These are phyloP conservation scores for Colletotrichum sp. DNA, from an alignment of 2,329 filamentous ascomycete genomes.

Conservation along the genomic window DNA sequence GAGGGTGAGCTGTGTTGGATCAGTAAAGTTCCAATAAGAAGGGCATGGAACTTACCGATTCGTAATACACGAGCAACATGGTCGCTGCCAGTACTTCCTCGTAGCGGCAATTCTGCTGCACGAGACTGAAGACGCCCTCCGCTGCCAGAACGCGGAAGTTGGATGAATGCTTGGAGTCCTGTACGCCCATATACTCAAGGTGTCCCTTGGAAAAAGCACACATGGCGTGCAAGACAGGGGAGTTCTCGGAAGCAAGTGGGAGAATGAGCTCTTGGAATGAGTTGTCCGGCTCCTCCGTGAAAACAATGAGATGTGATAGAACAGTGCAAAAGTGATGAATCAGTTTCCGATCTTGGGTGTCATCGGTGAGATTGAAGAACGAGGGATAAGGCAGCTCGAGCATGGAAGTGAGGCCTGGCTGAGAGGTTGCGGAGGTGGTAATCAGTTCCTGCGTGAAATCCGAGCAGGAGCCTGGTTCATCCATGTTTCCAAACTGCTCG, in stretches of 20 bases:
- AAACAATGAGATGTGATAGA: slow-evolving; percentile 66
- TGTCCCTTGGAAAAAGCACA: slow-evolving; percentile 85
- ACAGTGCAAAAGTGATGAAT: slow-evolving; percentile 69
- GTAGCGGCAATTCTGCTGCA: slow-evolving; percentile 50
- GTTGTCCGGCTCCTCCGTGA: slow-evolving; percentile 65
- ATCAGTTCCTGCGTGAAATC: neutral
- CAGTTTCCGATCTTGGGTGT: slow-evolving; percentile 56
- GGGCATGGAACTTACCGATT: slow-evolving; percentile 26
- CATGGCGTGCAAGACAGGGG: slow-evolving; percentile 77
- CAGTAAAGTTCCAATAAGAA: neutral
- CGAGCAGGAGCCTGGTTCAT: neutral
- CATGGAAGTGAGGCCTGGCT: neutral
- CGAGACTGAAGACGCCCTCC: slow-evolving; percentile 57
- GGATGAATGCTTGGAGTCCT: slow-evolving; percentile 55
- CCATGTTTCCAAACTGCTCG: neutral
- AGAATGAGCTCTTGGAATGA: slow-evolving; percentile 66
- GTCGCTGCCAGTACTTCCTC: slow-evolving; percentile 66
- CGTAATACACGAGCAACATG: slow-evolving; percentile 66
- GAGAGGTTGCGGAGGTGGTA: neutral
- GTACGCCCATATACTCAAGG: slow-evolving; percentile 68
- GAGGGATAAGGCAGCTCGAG: slow-evolving; percentile 34
- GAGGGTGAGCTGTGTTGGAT: slow-evolving; percentile 55
- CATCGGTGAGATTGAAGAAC: slow-evolving; percentile 61
- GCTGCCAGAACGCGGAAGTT: slow-evolving; percentile 65
- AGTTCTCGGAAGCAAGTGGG: slow-evolving; percentile 58